Base-by-base conservation (phyloP, 768 basidiomycete species). In the Serpula lacrymans region DNA sequence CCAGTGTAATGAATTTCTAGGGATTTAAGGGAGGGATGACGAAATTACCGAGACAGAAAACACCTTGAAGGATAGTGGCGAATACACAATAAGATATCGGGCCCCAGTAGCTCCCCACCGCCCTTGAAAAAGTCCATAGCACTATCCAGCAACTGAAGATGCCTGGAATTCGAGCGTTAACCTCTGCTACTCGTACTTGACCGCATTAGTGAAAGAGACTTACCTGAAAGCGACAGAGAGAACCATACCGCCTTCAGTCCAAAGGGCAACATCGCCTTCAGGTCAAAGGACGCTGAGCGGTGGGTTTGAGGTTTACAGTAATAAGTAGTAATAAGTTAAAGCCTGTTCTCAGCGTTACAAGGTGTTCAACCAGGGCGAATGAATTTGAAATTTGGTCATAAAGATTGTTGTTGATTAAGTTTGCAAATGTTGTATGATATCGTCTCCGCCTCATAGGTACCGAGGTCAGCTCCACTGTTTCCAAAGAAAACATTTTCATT, bases 221-320 rank as follows among this genome's bases (percentile, higher is more conserved):
- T 53, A 79, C 80, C 79, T 49, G 70, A 62, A 16, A 78, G 47
- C 11, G 80, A 80, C 14, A 84, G 64, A 48, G 65, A 62, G 48
- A 78, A 78, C 79, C 80, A 84, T 34, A 63, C 62, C 31, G 74
- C 60, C 62, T 74, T 82, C 40, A 83, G 65, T 34, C 70, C 67
- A 40, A 72, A 74, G 14, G 76, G 67, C 25, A 82, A 68, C 80
- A 82, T 82, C n/a, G n/a, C n/a, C n/a, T n/a, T n/a, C n/a, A n/a
- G n/a, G n/a, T n/a, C n/a, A n/a, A n/a, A n/a, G n/a, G n/a, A n/a
- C n/a, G n/a, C n/a, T n/a, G n/a, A n/a, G n/a, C n/a, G n/a, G n/a
- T n/a, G n/a, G n/a, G n/a, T n/a, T n/a, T n/a, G n/a, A n/a, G n/a
- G n/a, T n/a, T n/a, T n/a, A n/a, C n/a, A n/a, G n/a, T n/a, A n/a